Base-by-base conservation (phyloP, 306 rosid species). In the Trifolium repens region DNA sequence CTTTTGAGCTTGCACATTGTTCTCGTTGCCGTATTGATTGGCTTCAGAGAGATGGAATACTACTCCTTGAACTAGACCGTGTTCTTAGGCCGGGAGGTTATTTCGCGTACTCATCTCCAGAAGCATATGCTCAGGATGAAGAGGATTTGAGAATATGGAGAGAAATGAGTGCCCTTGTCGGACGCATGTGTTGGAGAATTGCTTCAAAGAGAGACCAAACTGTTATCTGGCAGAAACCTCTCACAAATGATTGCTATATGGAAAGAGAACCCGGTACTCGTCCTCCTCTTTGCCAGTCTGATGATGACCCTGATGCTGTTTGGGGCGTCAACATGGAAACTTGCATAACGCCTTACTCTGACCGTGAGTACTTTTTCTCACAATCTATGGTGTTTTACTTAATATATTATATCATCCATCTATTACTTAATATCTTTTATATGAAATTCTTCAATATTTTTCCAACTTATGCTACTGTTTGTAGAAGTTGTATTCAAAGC, bases 41-140 rank as follows among this genome's bases (percentile, higher is more conserved):
- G 82, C 76, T 82, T 68, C 85, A 82, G 26, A 78, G 85, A 79
- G 85, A 82, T 59, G 82, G 85, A 53, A 78, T 82, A 39, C 73
- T 82, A 3, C 82, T 82, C 19, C 85, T 82, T 67, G 82, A 82
- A 77, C 80, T 82, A 15, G 85, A 82, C 9, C 73, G 85, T 39
- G 47, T 82, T 79, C 85, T 82, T 63, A 78, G 85, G 63, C 82
- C 82, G 0, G 80, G 85, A 42, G 85, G 85, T 62, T 82, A 82
- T 39, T 82, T 82, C 26, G 85, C 82, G 2, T 82, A 82, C 85
- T 82, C 85, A 11, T 82, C 85, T 61, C 85, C 82, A 4, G 85
- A 82, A 78, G 82, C 85, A 43, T 82, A 82, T 73, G 85, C 82
- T 67, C 85, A 82, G 71, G 85, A 82, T 26, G 85, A 82, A 60